Evolutionary conservation across 2,329 filamentous ascomycete genomes (phyloP).

Genomic region (Ceratocystis lukuohia): DNA sequence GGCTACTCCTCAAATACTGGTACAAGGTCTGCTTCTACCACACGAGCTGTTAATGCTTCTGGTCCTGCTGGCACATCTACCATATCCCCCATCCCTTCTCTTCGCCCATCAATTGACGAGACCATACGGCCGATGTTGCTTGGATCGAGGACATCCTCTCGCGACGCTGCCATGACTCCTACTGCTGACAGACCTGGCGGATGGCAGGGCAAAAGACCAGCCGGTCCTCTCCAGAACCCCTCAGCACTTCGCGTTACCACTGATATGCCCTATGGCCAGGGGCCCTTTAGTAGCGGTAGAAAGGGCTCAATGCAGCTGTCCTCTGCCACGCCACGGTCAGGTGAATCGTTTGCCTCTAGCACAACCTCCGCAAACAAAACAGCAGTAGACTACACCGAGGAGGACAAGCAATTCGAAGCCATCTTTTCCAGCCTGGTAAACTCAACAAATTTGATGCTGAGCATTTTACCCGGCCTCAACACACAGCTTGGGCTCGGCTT

Average conservation of each 20-base stretch:
- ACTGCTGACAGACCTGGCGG: constrained; percentile 37
- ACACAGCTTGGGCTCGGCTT: constrained; percentile 52
- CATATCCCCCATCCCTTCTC: constrained; percentile 14
- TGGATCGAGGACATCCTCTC: constrained; percentile 23
- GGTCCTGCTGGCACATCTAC: constrained; percentile 4
- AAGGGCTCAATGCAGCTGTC: constrained; percentile 35
- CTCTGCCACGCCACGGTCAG: constrained; percentile 64
- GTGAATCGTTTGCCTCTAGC: constrained; percentile 60
- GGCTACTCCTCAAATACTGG: constrained; percentile 9
- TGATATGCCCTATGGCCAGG: constrained; percentile 39
- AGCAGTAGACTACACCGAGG: constrained; percentile 52
- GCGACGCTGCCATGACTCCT: constrained; percentile 41
- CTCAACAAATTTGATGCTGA: constrained; percentile 60
- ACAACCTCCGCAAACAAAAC: constrained; percentile 35
- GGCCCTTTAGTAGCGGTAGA: constrained; percentile 28
- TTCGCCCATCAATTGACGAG: constrained; percentile 27
- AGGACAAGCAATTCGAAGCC: constrained; percentile 68
- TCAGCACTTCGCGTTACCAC: constrained; percentile 45
- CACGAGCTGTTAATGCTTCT: not conserved
- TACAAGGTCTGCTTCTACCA: constrained; percentile 3
- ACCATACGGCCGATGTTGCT: constrained; percentile 33
- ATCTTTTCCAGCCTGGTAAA: constrained; percentile 65
- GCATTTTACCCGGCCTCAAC: constrained; percentile 56
- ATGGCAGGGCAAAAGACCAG: constrained; percentile 25
- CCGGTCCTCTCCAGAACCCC: constrained; percentile 34